Conservation (phyloP, 176 grass and related monocot species). For the Aegilops tauschii region DNA sequence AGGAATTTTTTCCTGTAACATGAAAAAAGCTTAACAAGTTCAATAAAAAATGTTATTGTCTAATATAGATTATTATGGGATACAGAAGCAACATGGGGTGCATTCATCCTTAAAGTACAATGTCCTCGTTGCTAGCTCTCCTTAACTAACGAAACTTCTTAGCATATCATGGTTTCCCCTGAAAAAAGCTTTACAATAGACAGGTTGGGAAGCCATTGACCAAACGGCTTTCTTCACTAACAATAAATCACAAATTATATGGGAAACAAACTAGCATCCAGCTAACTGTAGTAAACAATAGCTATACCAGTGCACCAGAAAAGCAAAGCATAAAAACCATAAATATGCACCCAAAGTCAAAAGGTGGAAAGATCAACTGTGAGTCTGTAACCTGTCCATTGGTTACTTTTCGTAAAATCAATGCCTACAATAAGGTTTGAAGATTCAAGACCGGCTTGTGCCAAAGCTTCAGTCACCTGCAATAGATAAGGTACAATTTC, state of each 20-base stretch:
- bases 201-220: conserved; percentile 4
- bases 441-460: conserved; percentile 89
- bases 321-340: conserved; percentile 16
- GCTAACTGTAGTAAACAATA: neutral
- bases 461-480: conserved; percentile 86
- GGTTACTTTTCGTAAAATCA: conserved; percentile 93
- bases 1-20: conserved; percentile 75
- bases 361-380: neutral
- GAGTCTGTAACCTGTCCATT: conserved; percentile 77
- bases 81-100: neutral
- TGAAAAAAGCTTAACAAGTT: conserved; percentile 10
- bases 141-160: neutral
- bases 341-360: conserved; percentile 11
- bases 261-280: neutral
- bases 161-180: neutral
- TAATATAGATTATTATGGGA: neutral
- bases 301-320: neutral
- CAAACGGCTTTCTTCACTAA: neutral
- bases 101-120: conserved; percentile 1
- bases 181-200: neutral
- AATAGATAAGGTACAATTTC: neutral
- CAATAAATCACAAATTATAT: conserved; percentile 11
- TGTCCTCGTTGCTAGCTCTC: neutral
- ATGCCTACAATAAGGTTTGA: conserved; percentile 94
- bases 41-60: neutral